Evolutionary conservation across 1,139 yeast species (phyloP).

Genomic region (Saccharomyces hybrid): DNA sequence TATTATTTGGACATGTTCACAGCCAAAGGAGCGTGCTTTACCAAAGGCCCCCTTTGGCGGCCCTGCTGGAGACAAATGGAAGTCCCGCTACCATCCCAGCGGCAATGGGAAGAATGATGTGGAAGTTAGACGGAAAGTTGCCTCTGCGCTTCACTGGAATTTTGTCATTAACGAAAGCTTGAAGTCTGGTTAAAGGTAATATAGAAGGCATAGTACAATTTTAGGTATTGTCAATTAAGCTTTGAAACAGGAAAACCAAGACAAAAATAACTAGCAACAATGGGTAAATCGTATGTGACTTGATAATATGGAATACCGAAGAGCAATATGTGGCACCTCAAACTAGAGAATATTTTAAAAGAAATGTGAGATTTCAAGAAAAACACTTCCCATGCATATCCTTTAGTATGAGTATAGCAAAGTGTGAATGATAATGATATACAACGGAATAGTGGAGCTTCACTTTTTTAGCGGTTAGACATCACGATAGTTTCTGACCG

Average conservation of each 20-base stretch:
- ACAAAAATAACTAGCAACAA: slow-evolving; percentile 32
- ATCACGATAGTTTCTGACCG: too few species aligned
- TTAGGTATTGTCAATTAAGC: too few species aligned
- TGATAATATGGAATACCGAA: not conserved
- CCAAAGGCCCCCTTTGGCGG: not conserved
- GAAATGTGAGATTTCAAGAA: too few species aligned
- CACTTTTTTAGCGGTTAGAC: too few species aligned
- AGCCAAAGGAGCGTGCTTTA: not conserved
- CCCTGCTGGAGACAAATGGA: not conserved
- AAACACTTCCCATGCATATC: too few species aligned
- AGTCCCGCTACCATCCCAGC: not conserved
- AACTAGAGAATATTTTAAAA: not conserved
- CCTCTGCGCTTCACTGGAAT: not conserved
- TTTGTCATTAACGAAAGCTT: not conserved
- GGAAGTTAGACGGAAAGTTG: not conserved
- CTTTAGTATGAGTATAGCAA: too few species aligned
- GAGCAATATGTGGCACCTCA: not conserved
- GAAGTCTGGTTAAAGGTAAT: not conserved
- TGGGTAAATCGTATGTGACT: slow-evolving; percentile 36
- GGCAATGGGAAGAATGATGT: not conserved
- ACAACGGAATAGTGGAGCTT: too few species aligned
- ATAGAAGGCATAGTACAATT: not conserved
- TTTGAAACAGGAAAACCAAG: slow-evolving; percentile 9
- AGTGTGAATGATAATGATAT: too few species aligned
- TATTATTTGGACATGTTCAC: not conserved